Evolutionary conservation across 2,329 filamentous ascomycete species (phyloP), one percentile per base, ranked within the genome.

Genomic region (Fusarium aywerte): DNA sequence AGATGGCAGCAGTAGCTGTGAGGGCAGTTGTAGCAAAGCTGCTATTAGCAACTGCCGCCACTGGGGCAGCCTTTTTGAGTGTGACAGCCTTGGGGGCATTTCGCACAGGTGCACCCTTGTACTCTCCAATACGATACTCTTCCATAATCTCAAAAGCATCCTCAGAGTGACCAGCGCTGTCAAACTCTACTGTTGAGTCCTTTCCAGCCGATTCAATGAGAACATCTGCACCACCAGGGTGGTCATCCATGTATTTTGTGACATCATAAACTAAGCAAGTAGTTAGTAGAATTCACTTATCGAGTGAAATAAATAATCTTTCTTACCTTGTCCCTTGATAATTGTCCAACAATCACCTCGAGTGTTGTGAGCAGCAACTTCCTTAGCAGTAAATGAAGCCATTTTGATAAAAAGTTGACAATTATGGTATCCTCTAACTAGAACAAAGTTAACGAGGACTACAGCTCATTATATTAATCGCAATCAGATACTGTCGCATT

Each of bases 131-230:
- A 38, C 66, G 66, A 52, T 75, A 81, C 13, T 73, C 60, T 3
- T 73, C 74, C 76, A 83, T 79, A 44, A 82, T 79, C 36, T 82
- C 81, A 49, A 72, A 76, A 4, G 82, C 82, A 55, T 84, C 82
- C 23, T 92, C 90, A 44, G 90, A 93, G 82, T 96, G 92, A 42
- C 92, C 92, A 35, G 92, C 91, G 73, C 94, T 90, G 80, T 96
- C 92, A 74, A 94, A 96, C 39, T 88, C 90, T 75, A 92, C 89
- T 40, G 90, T 92, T 45, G 90, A 89, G 79, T 96, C 92, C 70
- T 89, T 89, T 58, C 92, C 92, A 70, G 85, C 92, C 27, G 92
- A 89, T 65, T 95, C 92, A 60, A 92, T 82, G 38, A 96, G 82
- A 61, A 94, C 87, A 74, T 94, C 91, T 73, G 90, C 88, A 75